Evolutionary conservation across 192 early-diverging fungal species (phyloP).

Genomic region (Gigaspora rosea): DNA sequence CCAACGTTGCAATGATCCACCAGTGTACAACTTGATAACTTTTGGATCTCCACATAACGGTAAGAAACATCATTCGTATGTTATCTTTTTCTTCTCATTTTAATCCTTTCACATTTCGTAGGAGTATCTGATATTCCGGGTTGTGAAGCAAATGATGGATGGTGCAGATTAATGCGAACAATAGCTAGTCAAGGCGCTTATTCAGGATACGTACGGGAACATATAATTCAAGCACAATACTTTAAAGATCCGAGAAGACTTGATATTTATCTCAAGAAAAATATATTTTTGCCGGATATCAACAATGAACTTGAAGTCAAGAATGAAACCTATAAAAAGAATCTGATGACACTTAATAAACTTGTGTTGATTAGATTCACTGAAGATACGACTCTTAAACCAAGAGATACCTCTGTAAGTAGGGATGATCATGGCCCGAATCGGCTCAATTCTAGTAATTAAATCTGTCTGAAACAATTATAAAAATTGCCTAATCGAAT

Average conservation of each 20-base stretch:
- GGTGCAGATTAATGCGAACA: slow-evolving; percentile 74
- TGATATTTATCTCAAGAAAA: slow-evolving; percentile 70
- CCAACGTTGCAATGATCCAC: slow-evolving; percentile 77
- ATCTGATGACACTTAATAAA: slow-evolving; percentile 64
- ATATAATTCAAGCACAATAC: slow-evolving; percentile 94
- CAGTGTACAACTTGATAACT: slow-evolving; percentile 78
- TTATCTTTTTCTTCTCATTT: background rate
- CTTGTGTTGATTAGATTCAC: slow-evolving; percentile 84
- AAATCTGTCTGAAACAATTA: no score
- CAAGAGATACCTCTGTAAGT: slow-evolving; percentile 58
- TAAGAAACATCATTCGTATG: background rate
- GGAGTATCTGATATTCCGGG: slow-evolving; percentile 80
- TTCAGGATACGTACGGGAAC: slow-evolving; percentile 76
- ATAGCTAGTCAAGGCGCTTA: slow-evolving; percentile 84
- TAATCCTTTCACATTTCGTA: background rate
- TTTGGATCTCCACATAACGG: slow-evolving; percentile 85
- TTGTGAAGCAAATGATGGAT: slow-evolving; percentile 58
- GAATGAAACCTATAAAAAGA: slow-evolving; percentile 61
- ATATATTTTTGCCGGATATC: slow-evolving; percentile 85
- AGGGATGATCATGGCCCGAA: background rate
- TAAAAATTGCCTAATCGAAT: no score
- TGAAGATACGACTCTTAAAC: slow-evolving; percentile 77
- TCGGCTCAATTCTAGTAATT: no score
- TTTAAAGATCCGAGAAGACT: slow-evolving; percentile 73
- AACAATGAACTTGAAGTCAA: slow-evolving; percentile 73